Evolutionary conservation across 176 grass and related monocot genomes (phyloP), one percentile per base, ranked within the genome.

Genomic region (Alloteropsis semialata): DNA sequence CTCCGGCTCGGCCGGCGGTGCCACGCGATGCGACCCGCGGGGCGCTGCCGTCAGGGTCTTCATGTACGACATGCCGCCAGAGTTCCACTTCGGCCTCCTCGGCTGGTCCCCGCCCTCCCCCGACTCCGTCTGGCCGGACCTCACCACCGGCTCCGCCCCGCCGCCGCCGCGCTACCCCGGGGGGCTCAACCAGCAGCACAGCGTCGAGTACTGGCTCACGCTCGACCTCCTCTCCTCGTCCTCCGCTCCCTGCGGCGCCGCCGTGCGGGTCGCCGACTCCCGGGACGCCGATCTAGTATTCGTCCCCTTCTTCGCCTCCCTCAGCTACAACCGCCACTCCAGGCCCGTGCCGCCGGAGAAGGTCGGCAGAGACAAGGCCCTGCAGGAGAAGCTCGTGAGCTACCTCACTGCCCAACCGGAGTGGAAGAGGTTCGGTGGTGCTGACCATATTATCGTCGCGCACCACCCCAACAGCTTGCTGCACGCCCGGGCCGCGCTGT

Each of bases 401-500:
- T 95, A 90, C 43, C 84, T 98, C 39, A 10, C 46, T 25, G 77
- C 39, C 37, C 90, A 37, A 64, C 75, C 92, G 18, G 92, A 95
- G 79, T 95, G 93, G 87, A 88, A 90, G 85, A 93, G 84, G 53
- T 92, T 87, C 0, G 89, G 87, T 11, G 96, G 96, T 3, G 74
- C 78, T 7, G 91, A 98, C 73, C 96, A 98, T 11, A 83, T 98
- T 36, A 84, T 98, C 37, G 72, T 98, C 43, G 90, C 96, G 16
- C 96, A 98, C 92, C 96, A 98, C 81, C 96, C 96, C 4, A 98
- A 98, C 44, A 98, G 96, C 46, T 76, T 98, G 82, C 78, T 98
- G 46, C 79, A 95, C 27, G 91, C 89, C 34, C 80, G 96, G 22
- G 81, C 85, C 3, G 85, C 53, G 21, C 79, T 98, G 75, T 87